phyloP scores from a whole-genome alignment of 257 asterid genomes.

The Perilla frutescens region DNA sequence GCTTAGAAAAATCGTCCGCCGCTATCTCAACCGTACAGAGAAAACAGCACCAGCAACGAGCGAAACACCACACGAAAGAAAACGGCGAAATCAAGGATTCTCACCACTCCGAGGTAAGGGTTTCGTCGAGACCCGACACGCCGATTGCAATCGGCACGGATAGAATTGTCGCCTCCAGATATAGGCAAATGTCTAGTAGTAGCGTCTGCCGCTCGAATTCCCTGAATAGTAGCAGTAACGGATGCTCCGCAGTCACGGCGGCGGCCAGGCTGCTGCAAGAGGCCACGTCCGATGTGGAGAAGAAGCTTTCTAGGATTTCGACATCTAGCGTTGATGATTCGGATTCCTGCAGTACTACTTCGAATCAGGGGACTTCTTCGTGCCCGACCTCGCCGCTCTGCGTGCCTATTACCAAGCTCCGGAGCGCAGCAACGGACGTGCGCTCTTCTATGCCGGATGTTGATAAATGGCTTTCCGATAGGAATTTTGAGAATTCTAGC shows the following conservation, averaged over 20 bases:
- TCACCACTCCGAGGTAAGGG: conserved; percentile 40
- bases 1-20: conserved; percentile 28
- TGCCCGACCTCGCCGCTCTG: conserved; percentile 67
- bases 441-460: conserved; percentile 65
- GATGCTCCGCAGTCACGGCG: conserved; percentile 50
- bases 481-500: conserved; percentile 37
- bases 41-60: conserved; percentile 37
- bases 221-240: conserved; percentile 39
- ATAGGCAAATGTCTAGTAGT: conserved; percentile 47
- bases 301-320: conserved; percentile 49
- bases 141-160: conserved; percentile 53
- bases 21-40: conserved; percentile 33
- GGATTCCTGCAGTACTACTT: conserved; percentile 40
- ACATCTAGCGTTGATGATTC: conserved; percentile 44
- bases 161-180: conserved; percentile 71
- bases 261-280: conserved; percentile 79
- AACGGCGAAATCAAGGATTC: conserved; percentile 42
- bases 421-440: conserved; percentile 41
- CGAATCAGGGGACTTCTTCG: conserved; percentile 49
- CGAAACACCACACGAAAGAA: conserved; percentile 38
- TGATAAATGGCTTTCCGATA: conserved; percentile 58
- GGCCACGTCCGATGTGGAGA: conserved; percentile 54
- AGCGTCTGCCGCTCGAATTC: conserved; percentile 48
- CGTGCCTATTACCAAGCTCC: conserved; percentile 37
- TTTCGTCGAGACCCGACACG: conserved; percentile 63